These are phyloP conservation scores for Eucalyptus sideroxylon DNA, from an alignment of 345 rosid species.

Conservation along the genomic window DNA sequence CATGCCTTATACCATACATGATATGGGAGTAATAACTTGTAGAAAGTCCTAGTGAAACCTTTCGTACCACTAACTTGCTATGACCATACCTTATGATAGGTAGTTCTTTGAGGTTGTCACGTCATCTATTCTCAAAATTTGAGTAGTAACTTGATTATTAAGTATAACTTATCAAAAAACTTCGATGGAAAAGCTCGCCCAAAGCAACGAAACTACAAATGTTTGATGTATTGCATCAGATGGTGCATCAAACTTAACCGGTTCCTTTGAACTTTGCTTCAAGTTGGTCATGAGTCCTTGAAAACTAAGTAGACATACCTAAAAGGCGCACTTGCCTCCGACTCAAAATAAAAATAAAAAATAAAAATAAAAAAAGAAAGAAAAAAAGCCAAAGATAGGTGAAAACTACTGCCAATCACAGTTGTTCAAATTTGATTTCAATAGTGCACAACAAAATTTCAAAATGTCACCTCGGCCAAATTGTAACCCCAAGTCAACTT, in stretches of 20 bases:
- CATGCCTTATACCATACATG: background rate
- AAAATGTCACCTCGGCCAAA: background rate
- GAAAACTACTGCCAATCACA: background rate
- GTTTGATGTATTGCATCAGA: rapidly evolving
- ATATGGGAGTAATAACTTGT: background rate
- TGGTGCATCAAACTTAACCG: background rate
- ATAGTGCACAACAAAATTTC: background rate
- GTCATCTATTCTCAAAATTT: background rate
- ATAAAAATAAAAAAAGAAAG: rapidly evolving
- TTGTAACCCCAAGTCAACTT: background rate
- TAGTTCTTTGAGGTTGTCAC: background rate
- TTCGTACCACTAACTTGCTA: background rate
- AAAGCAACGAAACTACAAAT: background rate
- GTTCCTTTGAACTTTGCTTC: background rate
- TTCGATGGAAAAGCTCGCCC: background rate
- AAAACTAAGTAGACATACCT: background rate
- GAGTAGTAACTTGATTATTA: background rate
- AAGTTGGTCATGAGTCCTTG: background rate
- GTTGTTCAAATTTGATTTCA: background rate
- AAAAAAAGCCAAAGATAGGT: background rate
- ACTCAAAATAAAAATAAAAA: background rate
- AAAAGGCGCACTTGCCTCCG: rapidly evolving
- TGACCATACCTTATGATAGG: background rate
- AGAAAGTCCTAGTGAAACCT: background rate
- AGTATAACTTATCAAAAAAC: background rate